A percentile compares a stretch with the other conserved stretches of the same genome.
These are phyloP conservation scores for Borovskyia barvae DNA, from an alignment of 208 protist genomes.

Conservation along the genomic window DNA sequence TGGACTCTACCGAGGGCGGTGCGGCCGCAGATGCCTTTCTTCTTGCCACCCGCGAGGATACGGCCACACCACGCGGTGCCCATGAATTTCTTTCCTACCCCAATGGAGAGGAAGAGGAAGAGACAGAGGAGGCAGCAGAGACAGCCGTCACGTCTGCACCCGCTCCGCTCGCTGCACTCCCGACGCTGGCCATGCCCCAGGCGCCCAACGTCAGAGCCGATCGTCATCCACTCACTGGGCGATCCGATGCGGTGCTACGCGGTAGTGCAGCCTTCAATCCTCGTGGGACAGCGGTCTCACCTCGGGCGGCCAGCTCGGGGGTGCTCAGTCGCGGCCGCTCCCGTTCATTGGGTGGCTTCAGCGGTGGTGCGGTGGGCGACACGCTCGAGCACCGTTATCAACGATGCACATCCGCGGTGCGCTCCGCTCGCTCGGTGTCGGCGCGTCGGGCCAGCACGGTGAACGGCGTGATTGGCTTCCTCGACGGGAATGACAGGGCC, in stretches of 20 bases:
- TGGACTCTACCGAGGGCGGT: not conserved
- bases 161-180: not conserved
- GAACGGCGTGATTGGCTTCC: slow-evolving; percentile 16
- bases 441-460: slow-evolving; percentile 39
- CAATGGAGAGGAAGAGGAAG: not conserved
- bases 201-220: not conserved
- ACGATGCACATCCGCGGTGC: slow-evolving; percentile 40
- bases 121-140: slow-evolving; percentile 7
- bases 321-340: slow-evolving; percentile 7
- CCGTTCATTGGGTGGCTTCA: slow-evolving; percentile 6
- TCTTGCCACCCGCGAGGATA: slow-evolving; percentile 4
- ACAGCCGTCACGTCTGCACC: not conserved
- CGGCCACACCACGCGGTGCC: slow-evolving; percentile 11
- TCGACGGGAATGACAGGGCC: not conserved
- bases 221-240: too few relatives aligned
- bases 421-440: slow-evolving; percentile 28
- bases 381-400: slow-evolving; percentile 18
- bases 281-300: slow-evolving; percentile 2
- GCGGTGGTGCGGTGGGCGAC: slow-evolving; percentile 2
- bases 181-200: slow-evolving; percentile 6
- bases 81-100: too few relatives aligned
- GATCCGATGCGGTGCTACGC: not conserved
- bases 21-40: not conserved
- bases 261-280: slow-evolving; percentile 6
- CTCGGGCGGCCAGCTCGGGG: slow-evolving; percentile 24